phyloP scores from a whole-genome alignment of 2,329 filamentous ascomycete genomes.

The Beauveria brongniartii region DNA sequence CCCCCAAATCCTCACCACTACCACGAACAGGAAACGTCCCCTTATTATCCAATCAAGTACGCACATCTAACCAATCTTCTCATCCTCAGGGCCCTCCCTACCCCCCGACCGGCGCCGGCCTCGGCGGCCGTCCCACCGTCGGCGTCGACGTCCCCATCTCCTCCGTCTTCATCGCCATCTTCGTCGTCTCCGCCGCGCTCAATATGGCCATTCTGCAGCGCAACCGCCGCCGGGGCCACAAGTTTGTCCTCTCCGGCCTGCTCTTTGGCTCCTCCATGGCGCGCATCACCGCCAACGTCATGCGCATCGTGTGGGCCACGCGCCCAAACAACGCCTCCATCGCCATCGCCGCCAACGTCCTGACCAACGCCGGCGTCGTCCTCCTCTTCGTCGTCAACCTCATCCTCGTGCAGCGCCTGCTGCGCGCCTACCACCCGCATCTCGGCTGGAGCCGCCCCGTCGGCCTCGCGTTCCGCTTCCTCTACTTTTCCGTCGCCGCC shows the following conservation, averaged over 20 bases:
- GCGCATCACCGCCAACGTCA: slow-evolving; percentile 40
- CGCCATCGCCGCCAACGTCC: slow-evolving; percentile 55
- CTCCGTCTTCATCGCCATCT: slow-evolving; percentile 53
- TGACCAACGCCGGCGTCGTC: slow-evolving; percentile 66
- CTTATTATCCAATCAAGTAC: not conserved
- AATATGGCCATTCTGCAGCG: slow-evolving; percentile 52
- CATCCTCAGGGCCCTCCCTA: slow-evolving; percentile 28
- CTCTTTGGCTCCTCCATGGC: slow-evolving; percentile 52
- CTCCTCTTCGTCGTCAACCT: slow-evolving; percentile 73
- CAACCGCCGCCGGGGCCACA: slow-evolving; percentile 42
- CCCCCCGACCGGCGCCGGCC: slow-evolving; percentile 33
- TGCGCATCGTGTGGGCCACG: slow-evolving; percentile 46
- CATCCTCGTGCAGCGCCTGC: slow-evolving; percentile 65
- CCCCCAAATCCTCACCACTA: not conserved
- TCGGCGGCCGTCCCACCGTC: slow-evolving; percentile 51
- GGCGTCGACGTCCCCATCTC: slow-evolving; percentile 57
- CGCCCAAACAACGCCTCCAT: slow-evolving; percentile 31
- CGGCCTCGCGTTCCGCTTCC: slow-evolving; percentile 42
- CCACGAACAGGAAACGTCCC: not conserved
- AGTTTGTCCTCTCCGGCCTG: slow-evolving; percentile 51
- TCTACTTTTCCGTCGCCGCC: slow-evolving; percentile 50
- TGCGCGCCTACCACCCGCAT: slow-evolving; percentile 63
- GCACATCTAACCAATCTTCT: slow-evolving; percentile 2
- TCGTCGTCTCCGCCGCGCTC: slow-evolving; percentile 40
- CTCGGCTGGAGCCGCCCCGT: slow-evolving; percentile 59